Evolutionary conservation across 192 early-diverging fungal genomes (phyloP).

Genomic region (Rhizophagus prolifer): DNA sequence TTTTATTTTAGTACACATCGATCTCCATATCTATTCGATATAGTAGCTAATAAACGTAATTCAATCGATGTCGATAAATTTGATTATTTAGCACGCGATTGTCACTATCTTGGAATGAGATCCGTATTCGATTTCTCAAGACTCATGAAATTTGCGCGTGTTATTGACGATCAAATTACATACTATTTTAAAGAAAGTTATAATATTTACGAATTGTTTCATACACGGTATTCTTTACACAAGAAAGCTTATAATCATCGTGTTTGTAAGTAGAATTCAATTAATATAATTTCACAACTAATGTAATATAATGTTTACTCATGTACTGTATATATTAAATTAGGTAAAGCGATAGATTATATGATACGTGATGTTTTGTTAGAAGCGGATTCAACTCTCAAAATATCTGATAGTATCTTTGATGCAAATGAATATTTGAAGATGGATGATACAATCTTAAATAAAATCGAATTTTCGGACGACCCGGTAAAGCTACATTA

Average conservation of each 20-base stretch:
- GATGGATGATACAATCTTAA: slow-evolving; percentile 83
- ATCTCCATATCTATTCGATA: slow-evolving; percentile 85
- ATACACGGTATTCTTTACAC: slow-evolving; percentile 76
- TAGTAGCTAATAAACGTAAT: slow-evolving; percentile 95
- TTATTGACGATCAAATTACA: slow-evolving; percentile 88
- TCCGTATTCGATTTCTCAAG: slow-evolving; percentile 50
- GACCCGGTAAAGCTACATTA: slow-evolving; percentile 15
- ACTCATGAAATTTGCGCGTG: slow-evolving; percentile 78
- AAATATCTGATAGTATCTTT: slow-evolving; percentile 62
- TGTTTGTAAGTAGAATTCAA: slow-evolving; percentile 52
- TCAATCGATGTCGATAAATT: slow-evolving; percentile 97
- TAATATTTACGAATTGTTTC: slow-evolving; percentile 85
- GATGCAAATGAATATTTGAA: slow-evolving; percentile 66
- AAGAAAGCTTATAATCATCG: slow-evolving; percentile 88
- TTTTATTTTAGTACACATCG: slow-evolving; percentile 23
- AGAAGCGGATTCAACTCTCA: slow-evolving; percentile 71
- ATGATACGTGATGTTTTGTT: slow-evolving; percentile 90
- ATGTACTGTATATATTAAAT: background rate
- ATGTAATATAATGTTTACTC: background rate
- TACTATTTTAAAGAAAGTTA: slow-evolving; percentile 88
- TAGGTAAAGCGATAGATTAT: slow-evolving; percentile 71
- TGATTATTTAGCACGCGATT: slow-evolving; percentile 75
- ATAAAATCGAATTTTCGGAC: slow-evolving; percentile 63
- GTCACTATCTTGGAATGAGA: slow-evolving; percentile 73
- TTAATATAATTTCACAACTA: background rate